Evolutionary conservation across 73 alveolate genomes (phyloP).

Genomic region (Tetrahymena elliotti): DNA sequence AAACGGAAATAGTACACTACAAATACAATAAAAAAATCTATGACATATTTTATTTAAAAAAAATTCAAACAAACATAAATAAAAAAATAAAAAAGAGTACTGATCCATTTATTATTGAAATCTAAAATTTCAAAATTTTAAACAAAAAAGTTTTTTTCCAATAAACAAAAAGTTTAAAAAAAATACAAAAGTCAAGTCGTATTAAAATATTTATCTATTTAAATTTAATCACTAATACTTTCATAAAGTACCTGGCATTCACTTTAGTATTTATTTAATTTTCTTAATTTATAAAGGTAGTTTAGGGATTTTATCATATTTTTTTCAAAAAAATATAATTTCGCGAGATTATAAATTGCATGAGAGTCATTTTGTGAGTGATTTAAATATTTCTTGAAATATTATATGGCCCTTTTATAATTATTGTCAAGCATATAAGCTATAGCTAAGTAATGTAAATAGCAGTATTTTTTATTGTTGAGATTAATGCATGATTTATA

Average conservation of each 20-base stretch:
- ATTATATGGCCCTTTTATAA: background rate
- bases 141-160: too few species aligned
- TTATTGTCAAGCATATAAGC: background rate
- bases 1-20: background rate
- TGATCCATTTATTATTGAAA: too few species aligned
- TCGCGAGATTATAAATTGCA: background rate
- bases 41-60: too few species aligned
- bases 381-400: background rate
- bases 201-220: background rate
- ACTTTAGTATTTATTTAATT: background rate
- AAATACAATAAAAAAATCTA: background rate
- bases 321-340: background rate
- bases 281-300: background rate
- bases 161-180: background rate
- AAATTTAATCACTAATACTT: background rate
- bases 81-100: too few species aligned
- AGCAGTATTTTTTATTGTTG: background rate
- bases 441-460: background rate
- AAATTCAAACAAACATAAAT: too few species aligned
- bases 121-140: too few species aligned
- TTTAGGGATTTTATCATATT: background rate
- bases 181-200: background rate
- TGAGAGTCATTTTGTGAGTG: background rate
- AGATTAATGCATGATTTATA: background rate
- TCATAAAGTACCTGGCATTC: background rate